Conservation (phyloP, 768 basidiomycete species). For the Lentinula edodes region DNA sequence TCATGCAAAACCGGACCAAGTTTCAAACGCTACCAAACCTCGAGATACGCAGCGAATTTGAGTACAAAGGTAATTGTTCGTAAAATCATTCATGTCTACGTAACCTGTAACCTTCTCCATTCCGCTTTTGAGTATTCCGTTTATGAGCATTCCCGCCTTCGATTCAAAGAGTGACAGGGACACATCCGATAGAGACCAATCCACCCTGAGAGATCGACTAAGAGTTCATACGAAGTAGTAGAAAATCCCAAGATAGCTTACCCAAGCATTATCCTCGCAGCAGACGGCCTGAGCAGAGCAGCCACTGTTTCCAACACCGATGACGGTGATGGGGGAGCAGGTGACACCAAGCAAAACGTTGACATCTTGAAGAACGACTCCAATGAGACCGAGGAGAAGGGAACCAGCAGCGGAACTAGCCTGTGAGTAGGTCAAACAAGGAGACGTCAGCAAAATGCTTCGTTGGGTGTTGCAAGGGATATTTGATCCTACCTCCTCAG, state of each 20-base stretch:
- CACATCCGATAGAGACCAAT: slow-evolving; percentile 11
- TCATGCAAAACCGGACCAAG: too few relatives aligned
- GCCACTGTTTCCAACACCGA: slow-evolving; percentile 1
- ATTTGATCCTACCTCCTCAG: neutral
- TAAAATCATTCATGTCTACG: too few relatives aligned
- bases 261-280: slow-evolving; percentile 7
- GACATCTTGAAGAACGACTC: slow-evolving; percentile 6
- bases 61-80: too few relatives aligned
- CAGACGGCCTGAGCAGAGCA: slow-evolving; percentile 8
- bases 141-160: neutral
- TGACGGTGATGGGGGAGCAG: slow-evolving; percentile 9
- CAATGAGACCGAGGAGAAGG: neutral
- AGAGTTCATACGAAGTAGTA: neutral
- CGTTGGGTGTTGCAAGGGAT: neutral
- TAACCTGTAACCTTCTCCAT: too few relatives aligned
- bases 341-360: slow-evolving; percentile 2
- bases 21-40: too few relatives aligned
- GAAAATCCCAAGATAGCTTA: neutral
- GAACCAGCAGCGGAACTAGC: slow-evolving; percentile 1
- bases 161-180: neutral
- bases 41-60: too few relatives aligned
- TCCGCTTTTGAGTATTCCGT: too few relatives aligned
- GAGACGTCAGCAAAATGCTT: neutral
- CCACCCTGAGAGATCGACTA: neutral
- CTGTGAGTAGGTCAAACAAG: neutral